These are phyloP conservation scores for Scedosporium dehoogii DNA, from an alignment of 2,329 filamentous ascomycete species.

Conservation along the genomic window DNA sequence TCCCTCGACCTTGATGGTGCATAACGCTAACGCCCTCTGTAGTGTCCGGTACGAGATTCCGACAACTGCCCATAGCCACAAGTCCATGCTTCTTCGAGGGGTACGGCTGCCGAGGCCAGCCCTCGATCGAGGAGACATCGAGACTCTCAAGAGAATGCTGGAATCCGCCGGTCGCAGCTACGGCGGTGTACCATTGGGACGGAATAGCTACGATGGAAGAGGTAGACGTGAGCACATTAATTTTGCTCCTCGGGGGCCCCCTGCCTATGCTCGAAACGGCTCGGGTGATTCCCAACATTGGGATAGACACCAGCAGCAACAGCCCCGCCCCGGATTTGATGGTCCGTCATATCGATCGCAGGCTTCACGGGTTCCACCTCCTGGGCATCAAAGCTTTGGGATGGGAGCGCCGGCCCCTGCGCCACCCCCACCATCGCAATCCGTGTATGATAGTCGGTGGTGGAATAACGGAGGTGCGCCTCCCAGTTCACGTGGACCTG, in stretches of 20 bases:
- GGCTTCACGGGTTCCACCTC: constrained; percentile 31
- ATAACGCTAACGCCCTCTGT: constrained; percentile 18
- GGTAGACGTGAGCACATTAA: constrained; percentile 24
- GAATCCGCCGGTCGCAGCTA: constrained; percentile 57
- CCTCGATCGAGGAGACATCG: constrained; percentile 67
- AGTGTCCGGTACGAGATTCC: constrained; percentile 86
- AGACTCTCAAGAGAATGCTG: constrained; percentile 58
- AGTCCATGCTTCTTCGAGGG: constrained; percentile 87
- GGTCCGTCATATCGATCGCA: constrained; percentile 15
- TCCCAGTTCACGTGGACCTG: constrained; percentile 19
- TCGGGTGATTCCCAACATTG: constrained; percentile 1
- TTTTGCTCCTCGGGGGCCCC: constrained; percentile 3
- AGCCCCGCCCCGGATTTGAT: constrained; percentile 14
- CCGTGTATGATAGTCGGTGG: constrained; percentile 2
- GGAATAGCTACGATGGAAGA: constrained; percentile 29
- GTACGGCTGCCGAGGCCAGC: constrained; percentile 62
- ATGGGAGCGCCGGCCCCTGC: constrained; percentile 21
- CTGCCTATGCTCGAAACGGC: not conserved
- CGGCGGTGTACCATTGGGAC: constrained; percentile 49
- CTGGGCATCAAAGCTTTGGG: constrained; percentile 32
- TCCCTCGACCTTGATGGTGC: not conserved
- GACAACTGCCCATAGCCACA: constrained; percentile 61
- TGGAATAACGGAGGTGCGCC: not conserved
- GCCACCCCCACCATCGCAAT: constrained; percentile 33
- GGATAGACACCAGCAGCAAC: constrained; percentile 12